Percentiles rank a stretch among this genome's conserved stretches.
Conservation (phyloP, 768 basidiomycete species). For the Clitopilus passeckerianus region DNA sequence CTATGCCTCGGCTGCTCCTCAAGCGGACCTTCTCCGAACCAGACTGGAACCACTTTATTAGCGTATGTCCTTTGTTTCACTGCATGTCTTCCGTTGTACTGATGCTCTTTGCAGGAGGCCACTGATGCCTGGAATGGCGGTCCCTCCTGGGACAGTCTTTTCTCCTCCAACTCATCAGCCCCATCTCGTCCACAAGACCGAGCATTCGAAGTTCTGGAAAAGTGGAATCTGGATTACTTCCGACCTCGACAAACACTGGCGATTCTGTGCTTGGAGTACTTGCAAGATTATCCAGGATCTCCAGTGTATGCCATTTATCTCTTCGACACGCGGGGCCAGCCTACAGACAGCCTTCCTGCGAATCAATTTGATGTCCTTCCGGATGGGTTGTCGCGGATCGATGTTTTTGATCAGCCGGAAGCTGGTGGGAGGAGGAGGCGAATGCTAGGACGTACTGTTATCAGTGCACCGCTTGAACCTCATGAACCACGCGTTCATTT, state of each 20-base stretch:
- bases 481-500: slow-evolving; percentile 8
- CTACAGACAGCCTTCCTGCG: too few species aligned
- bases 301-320: slow-evolving; percentile 19
- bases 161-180: background rate
- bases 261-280: slow-evolving; percentile 15
- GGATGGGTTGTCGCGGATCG: slow-evolving; percentile 12
- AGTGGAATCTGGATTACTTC: slow-evolving; percentile 15
- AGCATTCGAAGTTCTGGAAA: slow-evolving; percentile 10
- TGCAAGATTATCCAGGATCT: slow-evolving; percentile 13
- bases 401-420: slow-evolving; percentile 14
- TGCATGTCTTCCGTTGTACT: background rate
- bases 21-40: slow-evolving; percentile 7
- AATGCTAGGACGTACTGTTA: slow-evolving; percentile 8
- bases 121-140: slow-evolving; percentile 10
- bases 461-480: slow-evolving; percentile 6
- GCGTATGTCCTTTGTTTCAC: slow-evolving; percentile 8
- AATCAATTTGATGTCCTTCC: slow-evolving; percentile 5
- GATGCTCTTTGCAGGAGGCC: slow-evolving; percentile 9
- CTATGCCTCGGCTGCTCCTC: slow-evolving; percentile 9
- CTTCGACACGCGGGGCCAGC: slow-evolving; percentile 6
- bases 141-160: background rate
- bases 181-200: slow-evolving; percentile 16
- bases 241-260: slow-evolving; percentile 7
- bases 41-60: slow-evolving; percentile 15
- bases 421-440: slow-evolving; percentile 2